Base-by-base conservation (phyloP, 2,329 filamentous ascomycete species). In the Trichoderma sp. region DNA sequence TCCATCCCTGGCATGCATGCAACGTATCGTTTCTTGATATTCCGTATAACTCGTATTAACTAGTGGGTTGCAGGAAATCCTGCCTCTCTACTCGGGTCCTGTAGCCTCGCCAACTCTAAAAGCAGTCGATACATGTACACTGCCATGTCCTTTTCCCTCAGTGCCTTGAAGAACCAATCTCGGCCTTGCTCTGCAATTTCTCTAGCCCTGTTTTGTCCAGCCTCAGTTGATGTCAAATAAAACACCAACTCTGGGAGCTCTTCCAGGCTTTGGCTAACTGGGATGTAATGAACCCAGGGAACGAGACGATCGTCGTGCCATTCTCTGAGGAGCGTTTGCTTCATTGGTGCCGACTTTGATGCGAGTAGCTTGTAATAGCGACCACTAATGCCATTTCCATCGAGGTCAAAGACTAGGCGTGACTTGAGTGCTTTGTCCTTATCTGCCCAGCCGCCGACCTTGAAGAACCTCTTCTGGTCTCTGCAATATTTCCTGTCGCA, bases 61-160 rank as follows among this genome's bases (percentile, higher is more conserved):
- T 43, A 68, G n/a, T 20, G 15, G 15, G 6, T 17, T 8, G 50
- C 17, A 12, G 65, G 65, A 20, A 28, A 61, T 20, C 61, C 43
- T 20, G 66, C 65, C 23, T 28, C 30, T 30, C 65, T 47, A 36
- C 20, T 61, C 6, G 77, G 77, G 67, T 85, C 82, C 71, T 82
- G 79, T 8, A 85, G 58, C 63, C 84, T 80, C 20, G 80, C 82
- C 64, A 85, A 84, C 81, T 92, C 90, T 28, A 92, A 76, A 74
- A 92, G 73, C 71, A 92, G 76, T 64, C 90, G 81, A 75, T 91
- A 91, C 32, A 88, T 82, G 81, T 90, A 91, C 2, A 88, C 82
- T 32, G 86, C 83, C 75, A 90, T 84, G 76, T 92, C 89, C 47
- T 87, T 84, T 58, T 88, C 86, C 55, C 89, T 77, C 39, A 92